Evolutionary conservation across 805 yeast species (phyloP).

Genomic region (Spathaspora arborariae): DNA sequence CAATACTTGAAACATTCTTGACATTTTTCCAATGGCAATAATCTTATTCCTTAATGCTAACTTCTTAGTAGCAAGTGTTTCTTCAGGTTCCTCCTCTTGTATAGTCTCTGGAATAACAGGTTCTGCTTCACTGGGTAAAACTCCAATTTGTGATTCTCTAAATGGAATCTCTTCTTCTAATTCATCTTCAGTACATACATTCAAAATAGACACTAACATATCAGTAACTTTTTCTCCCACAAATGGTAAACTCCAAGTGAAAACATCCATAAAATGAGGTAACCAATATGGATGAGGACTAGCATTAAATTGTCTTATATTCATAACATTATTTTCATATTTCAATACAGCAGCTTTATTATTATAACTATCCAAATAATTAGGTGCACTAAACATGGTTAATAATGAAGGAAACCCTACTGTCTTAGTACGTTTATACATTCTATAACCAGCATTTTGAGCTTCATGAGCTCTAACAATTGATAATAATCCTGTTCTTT

Average conservation of each 20-base stretch:
- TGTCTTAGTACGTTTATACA: slow-evolving; percentile 79
- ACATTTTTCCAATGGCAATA: slow-evolving; percentile 92
- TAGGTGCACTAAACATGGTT: slow-evolving; percentile 94
- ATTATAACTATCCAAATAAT: slow-evolving; percentile 85
- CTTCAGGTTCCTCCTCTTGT: slow-evolving; percentile 18
- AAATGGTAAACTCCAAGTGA: slow-evolving; percentile 95
- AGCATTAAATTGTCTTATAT: slow-evolving; percentile 88
- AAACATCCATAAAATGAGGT: slow-evolving; percentile 96
- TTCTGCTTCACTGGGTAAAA: slow-evolving; percentile 1
- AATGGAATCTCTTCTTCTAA: slow-evolving; percentile 69
- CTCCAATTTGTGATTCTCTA: slow-evolving; percentile 26
- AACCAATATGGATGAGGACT: slow-evolving; percentile 96
- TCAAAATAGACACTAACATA: slow-evolving; percentile 83
- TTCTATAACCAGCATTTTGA: slow-evolving; percentile 94
- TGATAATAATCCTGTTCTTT: slow-evolving; percentile 73
- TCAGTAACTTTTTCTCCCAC: slow-evolving; percentile 96
- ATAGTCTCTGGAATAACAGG: slow-evolving; percentile 3
- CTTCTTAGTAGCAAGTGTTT: slow-evolving; percentile 30
- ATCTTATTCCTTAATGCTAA: slow-evolving; percentile 78
- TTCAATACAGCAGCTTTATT: slow-evolving; percentile 94
- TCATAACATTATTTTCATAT: slow-evolving; percentile 89
- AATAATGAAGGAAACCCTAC: slow-evolving; percentile 87
- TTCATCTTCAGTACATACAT: slow-evolving; percentile 94
- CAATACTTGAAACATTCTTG: slow-evolving; percentile 85
- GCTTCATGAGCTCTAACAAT: slow-evolving; percentile 96